Base-by-base conservation (phyloP, 768 basidiomycete genomes). In the Tylopilus sp. region DNA sequence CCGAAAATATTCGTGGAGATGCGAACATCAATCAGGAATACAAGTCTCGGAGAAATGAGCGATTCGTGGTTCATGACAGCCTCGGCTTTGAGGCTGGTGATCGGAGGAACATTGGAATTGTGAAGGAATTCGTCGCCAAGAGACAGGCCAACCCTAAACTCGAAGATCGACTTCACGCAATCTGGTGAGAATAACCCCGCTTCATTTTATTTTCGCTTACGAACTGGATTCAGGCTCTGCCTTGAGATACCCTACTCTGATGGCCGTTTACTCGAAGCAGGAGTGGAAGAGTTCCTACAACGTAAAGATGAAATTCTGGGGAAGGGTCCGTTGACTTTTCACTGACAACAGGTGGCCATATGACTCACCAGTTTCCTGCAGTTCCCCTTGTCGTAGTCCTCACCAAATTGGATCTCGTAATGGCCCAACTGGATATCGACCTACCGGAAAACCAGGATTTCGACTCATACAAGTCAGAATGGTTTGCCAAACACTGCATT, bases 21-120 rank as follows among this genome's bases (percentile, higher is more conserved):
- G 48, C 54, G 18, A 3, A 61, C 11, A 61, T 59, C n/a, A 31
- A 57, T 8, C 35, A 5, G 6, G 58, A 60, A 33, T 59, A 56
- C 31, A 5, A 28, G 13, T 60, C 58, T n/a, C 23, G 43, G 12
- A 40, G 15, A 20, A 59, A 59, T 33, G 28, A 47, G 7, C 50
- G 54, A 44, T 48, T 59, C 13, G 58, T 59, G n/a, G 44, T 60
- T 23, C 58, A 60, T 11, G 58, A 58, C 7, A 58, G 57, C 39
- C 52, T 60, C 6, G 57, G 57, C 1, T 58, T 58, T 11, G 57
- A 60, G 33, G 40, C 54, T 18, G 58, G 18, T 11, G 58, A 59
- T 21, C 25, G 42, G 31, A 1, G 1, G 13, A 49, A 57, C n/a
- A 52, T 61, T 13, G 23, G 40, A 0, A 38, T 38, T 3, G 41